These are phyloP conservation scores for Infundibulicybe gibba DNA, from an alignment of 768 basidiomycete genomes.

Conservation along the genomic window DNA sequence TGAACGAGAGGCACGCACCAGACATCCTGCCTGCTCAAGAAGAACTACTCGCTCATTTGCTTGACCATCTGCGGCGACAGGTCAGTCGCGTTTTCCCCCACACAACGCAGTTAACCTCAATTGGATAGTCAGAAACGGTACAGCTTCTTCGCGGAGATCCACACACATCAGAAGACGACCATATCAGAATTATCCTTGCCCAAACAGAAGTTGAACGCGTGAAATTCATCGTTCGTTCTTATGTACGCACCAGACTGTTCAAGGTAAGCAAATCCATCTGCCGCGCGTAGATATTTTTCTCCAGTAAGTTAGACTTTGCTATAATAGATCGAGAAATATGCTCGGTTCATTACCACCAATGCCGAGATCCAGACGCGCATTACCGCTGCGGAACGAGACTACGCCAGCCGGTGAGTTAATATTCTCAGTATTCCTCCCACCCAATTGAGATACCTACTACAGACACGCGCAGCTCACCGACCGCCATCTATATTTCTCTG, in stretches of 20 bases:
- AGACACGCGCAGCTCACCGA: slow-evolving; percentile 80
- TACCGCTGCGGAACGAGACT: slow-evolving; percentile 77
- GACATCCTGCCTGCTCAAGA: slow-evolving; percentile 77
- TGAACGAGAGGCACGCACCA: slow-evolving; percentile 80
- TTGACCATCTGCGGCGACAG: slow-evolving; percentile 82
- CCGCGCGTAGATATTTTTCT: slow-evolving; percentile 7
- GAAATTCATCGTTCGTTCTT: slow-evolving; percentile 88
- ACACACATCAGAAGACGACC: slow-evolving; percentile 86
- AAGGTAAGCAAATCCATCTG: slow-evolving; percentile 51
- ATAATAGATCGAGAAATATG: slow-evolving; percentile 81
- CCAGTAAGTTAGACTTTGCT: slow-evolving; percentile 16
- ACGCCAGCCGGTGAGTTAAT: slow-evolving; percentile 63
- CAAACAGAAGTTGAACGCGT: slow-evolving; percentile 94
- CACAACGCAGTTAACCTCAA: background rate
- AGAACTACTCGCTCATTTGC: slow-evolving; percentile 54
- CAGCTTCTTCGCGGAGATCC: slow-evolving; percentile 77
- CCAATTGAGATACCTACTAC: background rate
- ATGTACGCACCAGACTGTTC: slow-evolving; percentile 79
- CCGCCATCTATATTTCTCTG: slow-evolving; percentile 73
- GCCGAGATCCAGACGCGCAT: slow-evolving; percentile 73
- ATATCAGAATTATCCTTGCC: slow-evolving; percentile 88
- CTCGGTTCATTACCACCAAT: slow-evolving; percentile 71
- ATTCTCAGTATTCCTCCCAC: background rate
- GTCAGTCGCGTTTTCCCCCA: slow-evolving; percentile 37
- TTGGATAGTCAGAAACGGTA: slow-evolving; percentile 67